Evolutionary conservation across 805 yeast species (phyloP).

Genomic region (Zygoascus tannicola): DNA sequence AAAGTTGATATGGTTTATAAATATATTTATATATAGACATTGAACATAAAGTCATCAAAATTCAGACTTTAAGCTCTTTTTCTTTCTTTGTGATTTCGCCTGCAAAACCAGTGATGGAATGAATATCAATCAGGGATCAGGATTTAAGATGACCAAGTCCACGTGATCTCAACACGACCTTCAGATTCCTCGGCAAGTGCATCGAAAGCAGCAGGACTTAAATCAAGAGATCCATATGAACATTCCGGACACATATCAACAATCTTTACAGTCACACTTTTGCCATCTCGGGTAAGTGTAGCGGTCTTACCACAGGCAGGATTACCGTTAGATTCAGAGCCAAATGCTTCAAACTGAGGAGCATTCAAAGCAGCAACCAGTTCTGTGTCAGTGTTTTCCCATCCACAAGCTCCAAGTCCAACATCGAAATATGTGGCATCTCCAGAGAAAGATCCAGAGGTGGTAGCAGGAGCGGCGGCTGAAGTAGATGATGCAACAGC

Average conservation of each 20-base stretch:
- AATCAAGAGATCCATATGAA: slow-evolving; percentile 40
- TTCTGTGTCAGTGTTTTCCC: slow-evolving; percentile 37
- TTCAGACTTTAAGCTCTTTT: too few species aligned
- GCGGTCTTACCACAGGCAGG: slow-evolving; percentile 12
- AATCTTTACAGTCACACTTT: slow-evolving; percentile 47
- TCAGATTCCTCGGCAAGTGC: slow-evolving; percentile 41
- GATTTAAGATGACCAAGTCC: slow-evolving; percentile 35
- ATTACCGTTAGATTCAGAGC: slow-evolving; percentile 13
- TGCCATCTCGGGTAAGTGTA: slow-evolving; percentile 31
- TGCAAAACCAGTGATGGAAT: too few species aligned
- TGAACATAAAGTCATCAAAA: too few species aligned
- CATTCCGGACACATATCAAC: slow-evolving; percentile 54
- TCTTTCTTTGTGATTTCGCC: too few species aligned
- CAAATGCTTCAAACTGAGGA: slow-evolving; percentile 12
- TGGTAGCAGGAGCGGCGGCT: slow-evolving; percentile 15
- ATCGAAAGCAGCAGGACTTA: slow-evolving; percentile 52
- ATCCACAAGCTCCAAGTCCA: slow-evolving; percentile 48
- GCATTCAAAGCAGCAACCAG: slow-evolving; percentile 41
- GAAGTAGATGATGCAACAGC: slow-evolving; percentile 11
- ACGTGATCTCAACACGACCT: slow-evolving; percentile 47
- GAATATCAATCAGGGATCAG: too few species aligned
- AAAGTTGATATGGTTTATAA: too few species aligned
- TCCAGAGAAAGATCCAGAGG: slow-evolving; percentile 20
- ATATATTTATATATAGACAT: too few species aligned
- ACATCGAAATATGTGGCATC: slow-evolving; percentile 20